phyloP scores from a whole-genome alignment of 306 rosid genomes.

The Trifolium dubium region DNA sequence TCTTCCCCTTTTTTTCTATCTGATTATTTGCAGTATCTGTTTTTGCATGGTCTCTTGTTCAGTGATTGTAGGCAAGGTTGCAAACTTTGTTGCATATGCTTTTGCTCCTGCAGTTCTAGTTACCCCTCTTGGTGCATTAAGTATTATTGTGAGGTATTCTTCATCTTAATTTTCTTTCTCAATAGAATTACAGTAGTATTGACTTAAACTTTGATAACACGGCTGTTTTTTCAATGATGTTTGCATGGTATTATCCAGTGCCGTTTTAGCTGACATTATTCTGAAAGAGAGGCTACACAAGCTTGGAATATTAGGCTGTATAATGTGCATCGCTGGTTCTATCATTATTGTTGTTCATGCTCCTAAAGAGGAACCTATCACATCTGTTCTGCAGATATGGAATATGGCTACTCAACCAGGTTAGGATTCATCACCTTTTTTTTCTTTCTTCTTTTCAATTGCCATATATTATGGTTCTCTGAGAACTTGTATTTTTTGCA shows the following conservation, averaged over 20 bases:
- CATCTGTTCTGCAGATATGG: slow-evolving; percentile 81
- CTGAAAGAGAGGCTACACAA: slow-evolving; percentile 73
- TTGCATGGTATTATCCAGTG: slow-evolving; percentile 55
- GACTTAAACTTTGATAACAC: slow-evolving; percentile 20
- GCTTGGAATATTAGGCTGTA: slow-evolving; percentile 83
- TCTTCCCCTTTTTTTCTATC: slow-evolving; percentile 14
- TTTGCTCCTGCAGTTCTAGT: slow-evolving; percentile 93
- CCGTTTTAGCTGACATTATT: slow-evolving; percentile 82
- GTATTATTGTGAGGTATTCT: slow-evolving; percentile 80
- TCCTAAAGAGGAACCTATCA: slow-evolving; percentile 70
- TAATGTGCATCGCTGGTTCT: slow-evolving; percentile 83
- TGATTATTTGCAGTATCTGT: slow-evolving; percentile 53
- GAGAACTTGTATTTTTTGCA: slow-evolving; percentile 28
- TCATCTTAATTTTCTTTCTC: slow-evolving; percentile 31
- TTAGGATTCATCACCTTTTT: slow-evolving; percentile 35
- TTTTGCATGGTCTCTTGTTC: slow-evolving; percentile 53
- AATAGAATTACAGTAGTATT: neutral
- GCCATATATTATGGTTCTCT: slow-evolving; percentile 19
- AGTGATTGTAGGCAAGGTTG: slow-evolving; percentile 92
- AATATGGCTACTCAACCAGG: slow-evolving; percentile 88
- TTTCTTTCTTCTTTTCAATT: neutral
- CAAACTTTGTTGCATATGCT: slow-evolving; percentile 86
- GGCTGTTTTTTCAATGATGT: slow-evolving; percentile 26
- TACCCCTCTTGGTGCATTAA: slow-evolving; percentile 93
- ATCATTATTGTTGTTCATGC: slow-evolving; percentile 75